These are phyloP conservation scores for Extremus antarcticus DNA, from an alignment of 495 filamentous ascomycete species.

Conservation along the genomic window DNA sequence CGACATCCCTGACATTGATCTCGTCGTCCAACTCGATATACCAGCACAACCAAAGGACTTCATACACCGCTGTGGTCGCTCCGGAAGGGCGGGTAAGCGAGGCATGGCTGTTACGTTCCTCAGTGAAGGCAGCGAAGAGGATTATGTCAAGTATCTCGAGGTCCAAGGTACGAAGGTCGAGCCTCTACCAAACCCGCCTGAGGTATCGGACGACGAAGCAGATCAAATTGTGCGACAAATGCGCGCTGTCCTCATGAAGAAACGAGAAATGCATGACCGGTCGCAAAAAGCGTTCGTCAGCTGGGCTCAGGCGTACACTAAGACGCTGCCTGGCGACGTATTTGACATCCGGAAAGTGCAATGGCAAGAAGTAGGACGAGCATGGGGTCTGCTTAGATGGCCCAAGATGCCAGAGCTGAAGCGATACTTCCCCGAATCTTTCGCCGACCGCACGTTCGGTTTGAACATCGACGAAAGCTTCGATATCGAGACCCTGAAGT, in stretches of 20 bases:
- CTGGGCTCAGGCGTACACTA: constrained; percentile 82
- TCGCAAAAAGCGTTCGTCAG: constrained; percentile 83
- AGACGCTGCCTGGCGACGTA: constrained; percentile 82
- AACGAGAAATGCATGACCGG: constrained; percentile 80
- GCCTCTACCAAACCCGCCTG: constrained; percentile 33
- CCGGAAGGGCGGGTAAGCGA: constrained; percentile 75
- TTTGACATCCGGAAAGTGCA: constrained; percentile 74
- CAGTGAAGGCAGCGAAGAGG: constrained; percentile 71
- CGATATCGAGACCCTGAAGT: constrained; percentile 52
- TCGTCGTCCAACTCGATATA: constrained; percentile 86
- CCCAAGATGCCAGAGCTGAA: constrained; percentile 92
- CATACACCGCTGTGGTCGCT: constrained; percentile 87
- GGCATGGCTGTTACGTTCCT: constrained; percentile 80
- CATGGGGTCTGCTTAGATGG: constrained; percentile 73
- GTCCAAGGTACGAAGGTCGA: constrained; percentile 59
- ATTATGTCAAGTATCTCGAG: constrained; percentile 78
- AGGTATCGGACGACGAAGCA: constrained; percentile 47
- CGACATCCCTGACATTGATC: constrained; percentile 89
- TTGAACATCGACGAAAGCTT: constrained; percentile 56
- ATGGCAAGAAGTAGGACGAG: constrained; percentile 69
- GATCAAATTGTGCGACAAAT: constrained; percentile 42
- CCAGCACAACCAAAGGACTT: constrained; percentile 90
- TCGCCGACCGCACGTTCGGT: constrained; percentile 19
- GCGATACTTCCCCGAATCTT: constrained; percentile 11
- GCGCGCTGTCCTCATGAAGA: constrained; percentile 49